Evolutionary conservation across 2,329 filamentous ascomycete species (phyloP).

Genomic region (Pseudocercospora fijiensis): DNA sequence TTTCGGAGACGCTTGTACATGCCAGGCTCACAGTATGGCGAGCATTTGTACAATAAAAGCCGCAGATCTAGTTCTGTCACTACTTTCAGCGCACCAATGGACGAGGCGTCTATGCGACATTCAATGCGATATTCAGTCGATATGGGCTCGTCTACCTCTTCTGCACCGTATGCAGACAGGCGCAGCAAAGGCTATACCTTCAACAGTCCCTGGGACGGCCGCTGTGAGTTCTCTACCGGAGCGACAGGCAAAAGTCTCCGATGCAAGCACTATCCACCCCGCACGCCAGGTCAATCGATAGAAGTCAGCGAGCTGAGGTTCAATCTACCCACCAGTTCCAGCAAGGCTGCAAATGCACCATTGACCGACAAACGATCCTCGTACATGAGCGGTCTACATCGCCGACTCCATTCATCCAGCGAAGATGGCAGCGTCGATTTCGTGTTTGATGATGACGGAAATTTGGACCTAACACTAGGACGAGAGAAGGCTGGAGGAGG

Average conservation of each 20-base stretch:
- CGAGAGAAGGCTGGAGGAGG: conserved; percentile 84
- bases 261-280: conserved; percentile 33
- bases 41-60: conserved; percentile 44
- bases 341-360: conserved; percentile 29
- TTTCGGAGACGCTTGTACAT: conserved; percentile 51
- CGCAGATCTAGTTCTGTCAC: conserved; percentile 13
- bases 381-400: conserved; percentile 25
- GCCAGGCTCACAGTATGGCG: conserved; percentile 45
- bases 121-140: conserved; percentile 23
- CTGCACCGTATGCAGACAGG: conserved; percentile 40
- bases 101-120: conserved; percentile 16
- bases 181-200: conserved; percentile 70
- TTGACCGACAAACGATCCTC: conserved; percentile 35
- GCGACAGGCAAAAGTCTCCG: conserved; percentile 61
- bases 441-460: conserved; percentile 39
- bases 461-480: conserved; percentile 72
- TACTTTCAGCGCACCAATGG: conserved; percentile 3
- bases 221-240: conserved; percentile 81
- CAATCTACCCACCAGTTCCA: conserved; percentile 67
- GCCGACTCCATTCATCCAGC: conserved; percentile 12
- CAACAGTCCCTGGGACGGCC: conserved; percentile 79
- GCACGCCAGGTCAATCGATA: conserved; percentile 41
- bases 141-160: conserved; percentile 14
- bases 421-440: conserved; percentile 26
- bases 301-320: conserved; percentile 83